Base-by-base conservation (phyloP, 2,329 filamentous ascomycete species). In the Pseudocercospora pini-densiflorae region DNA sequence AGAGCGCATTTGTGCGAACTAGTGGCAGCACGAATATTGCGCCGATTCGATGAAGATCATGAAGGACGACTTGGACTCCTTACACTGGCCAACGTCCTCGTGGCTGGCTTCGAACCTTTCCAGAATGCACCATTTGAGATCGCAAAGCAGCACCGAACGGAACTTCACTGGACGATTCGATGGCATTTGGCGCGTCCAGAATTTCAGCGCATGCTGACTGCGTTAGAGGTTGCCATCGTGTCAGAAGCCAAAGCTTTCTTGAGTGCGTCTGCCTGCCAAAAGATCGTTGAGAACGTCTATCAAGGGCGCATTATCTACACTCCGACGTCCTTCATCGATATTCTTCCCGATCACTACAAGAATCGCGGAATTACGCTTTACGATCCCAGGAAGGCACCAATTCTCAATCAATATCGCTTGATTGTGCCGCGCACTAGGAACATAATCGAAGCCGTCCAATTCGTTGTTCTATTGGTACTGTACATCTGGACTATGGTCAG, bases 301-400 rank as follows among this genome's bases (percentile, higher is more conserved):
- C 88, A 90, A 47, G 92, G 92, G 5, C 86, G 90, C 36, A 87
- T 96, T 67, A 89, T 93, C 40, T 95, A 95, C 76, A 94, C 92
- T 1, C 92, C 92, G 0, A 92, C 89, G 0, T 89, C 89, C 0
- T 93, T 92, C 76, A 88, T 94, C 77, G 91, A 95, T 77, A 90
- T 96, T 65, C 88, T 96, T 57, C 92, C 92, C 0, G 92, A 95
- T 76, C 89, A 91, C 72, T 96, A 95, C 82, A 95, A 95, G 80
- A 87, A 90, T 74, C 91, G 91, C 71, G 91, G 91, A 1, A 94
- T 95, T 62, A 89, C 90, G 7, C 81, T 95, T 0, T 95, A 95
- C 77, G 89, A 94, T 73, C 92, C 92, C 1, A 83, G 90, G 16
- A 87, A 89, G 69, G 91, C 90, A 5, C 91, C 91, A 1, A 76